Percentiles rank a stretch among this genome's conserved stretches.
Evolutionary conservation across 164 flowering plant species (phyloP).

Genomic region (Kingdonia uniflora): DNA sequence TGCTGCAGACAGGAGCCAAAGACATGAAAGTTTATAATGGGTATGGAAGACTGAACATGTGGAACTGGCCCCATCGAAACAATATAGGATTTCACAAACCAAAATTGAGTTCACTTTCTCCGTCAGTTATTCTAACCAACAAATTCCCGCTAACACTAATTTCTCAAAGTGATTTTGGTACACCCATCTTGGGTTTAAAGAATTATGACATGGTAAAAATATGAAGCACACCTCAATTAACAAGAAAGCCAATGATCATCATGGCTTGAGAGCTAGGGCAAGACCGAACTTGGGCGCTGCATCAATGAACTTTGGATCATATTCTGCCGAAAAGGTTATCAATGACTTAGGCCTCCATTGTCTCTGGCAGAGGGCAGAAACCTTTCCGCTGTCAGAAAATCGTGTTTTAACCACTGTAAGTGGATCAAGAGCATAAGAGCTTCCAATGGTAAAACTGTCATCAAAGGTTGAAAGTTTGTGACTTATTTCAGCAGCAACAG

Average conservation of each 20-base stretch:
- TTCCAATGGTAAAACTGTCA: constrained; percentile 57
- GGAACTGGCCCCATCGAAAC: no score
- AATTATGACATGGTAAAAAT: constrained; percentile 4
- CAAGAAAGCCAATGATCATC: background rate
- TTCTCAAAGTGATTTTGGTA: constrained; percentile 5
- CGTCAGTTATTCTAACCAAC: background rate
- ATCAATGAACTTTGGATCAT: constrained; percentile 31
- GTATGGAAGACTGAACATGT: no score
- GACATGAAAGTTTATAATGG: no score
- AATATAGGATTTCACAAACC: background rate
- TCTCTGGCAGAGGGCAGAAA: constrained; percentile 37
- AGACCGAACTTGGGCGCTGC: constrained; percentile 47
- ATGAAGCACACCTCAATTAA: background rate
- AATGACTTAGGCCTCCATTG: constrained; percentile 81
- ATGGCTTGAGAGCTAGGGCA: constrained; percentile 64
- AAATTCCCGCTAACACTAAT: background rate
- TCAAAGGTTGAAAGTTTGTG: constrained; percentile 42
- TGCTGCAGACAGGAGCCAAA: no score
- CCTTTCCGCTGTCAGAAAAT: constrained; percentile 36
- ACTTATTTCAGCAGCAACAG: no score
- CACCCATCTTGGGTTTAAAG: constrained; percentile 13
- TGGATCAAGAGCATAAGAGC: constrained; percentile 43
- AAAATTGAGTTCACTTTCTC: constrained; percentile 21
- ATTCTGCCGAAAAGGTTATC: constrained; percentile 53
- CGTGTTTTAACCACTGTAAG: constrained; percentile 42